Conservation (phyloP, 495 filamentous ascomycete species). For the Neurospora africana region DNA sequence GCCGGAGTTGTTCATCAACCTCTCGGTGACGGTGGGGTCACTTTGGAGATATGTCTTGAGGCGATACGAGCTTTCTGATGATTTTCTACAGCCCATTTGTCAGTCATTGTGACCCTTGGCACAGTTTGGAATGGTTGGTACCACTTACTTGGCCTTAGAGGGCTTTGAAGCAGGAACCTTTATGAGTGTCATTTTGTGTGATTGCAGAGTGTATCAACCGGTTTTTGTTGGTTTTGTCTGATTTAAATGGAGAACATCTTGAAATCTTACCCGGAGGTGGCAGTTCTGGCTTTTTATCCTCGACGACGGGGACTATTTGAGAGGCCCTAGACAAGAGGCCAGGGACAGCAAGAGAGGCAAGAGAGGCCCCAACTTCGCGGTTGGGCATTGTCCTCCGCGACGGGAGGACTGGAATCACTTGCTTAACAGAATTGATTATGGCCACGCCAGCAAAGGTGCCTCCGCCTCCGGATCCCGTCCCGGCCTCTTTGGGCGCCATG, state of each 20-base stretch:
- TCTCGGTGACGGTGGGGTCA: constrained; percentile 7
- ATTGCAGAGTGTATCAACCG: no score
- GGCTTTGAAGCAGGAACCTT: neutral
- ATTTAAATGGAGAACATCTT: neutral
- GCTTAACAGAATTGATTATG: neutral
- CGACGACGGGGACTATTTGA: neutral
- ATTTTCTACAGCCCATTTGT: neutral
- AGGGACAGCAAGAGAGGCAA: neutral
- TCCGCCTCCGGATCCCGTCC: neutral
- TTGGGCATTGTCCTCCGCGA: neutral
- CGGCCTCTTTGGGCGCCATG: neutral
- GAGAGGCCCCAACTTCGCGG: neutral
- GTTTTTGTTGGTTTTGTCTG: neutral
- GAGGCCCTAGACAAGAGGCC: neutral
- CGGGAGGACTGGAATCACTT: neutral
- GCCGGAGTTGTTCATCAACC: constrained; percentile 8
- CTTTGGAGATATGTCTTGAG: constrained; percentile 10
- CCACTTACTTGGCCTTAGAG: constrained; percentile 14
- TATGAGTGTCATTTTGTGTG: constrained; percentile 1
- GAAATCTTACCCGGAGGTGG: neutral
- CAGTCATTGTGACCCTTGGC: neutral
- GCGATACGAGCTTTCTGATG: constrained; percentile 4
- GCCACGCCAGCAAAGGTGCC: neutral
- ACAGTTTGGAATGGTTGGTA: neutral
- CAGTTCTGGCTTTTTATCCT: neutral